These are phyloP conservation scores for Arthrobotrys sinensis DNA, from an alignment of 2,329 filamentous ascomycete species.

Conservation along the genomic window DNA sequence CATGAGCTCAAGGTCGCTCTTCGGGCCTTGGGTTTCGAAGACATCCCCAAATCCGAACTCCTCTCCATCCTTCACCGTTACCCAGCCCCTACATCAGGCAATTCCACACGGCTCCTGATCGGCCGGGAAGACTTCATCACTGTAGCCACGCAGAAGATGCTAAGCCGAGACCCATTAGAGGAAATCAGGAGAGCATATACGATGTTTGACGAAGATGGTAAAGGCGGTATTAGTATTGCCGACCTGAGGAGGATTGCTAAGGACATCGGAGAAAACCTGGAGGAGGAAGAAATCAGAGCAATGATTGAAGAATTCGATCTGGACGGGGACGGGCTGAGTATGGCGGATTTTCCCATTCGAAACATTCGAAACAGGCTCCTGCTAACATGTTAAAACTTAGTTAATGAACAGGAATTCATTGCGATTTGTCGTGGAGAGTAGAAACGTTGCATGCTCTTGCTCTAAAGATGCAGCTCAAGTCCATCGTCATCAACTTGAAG, in stretches of 20 bases:
- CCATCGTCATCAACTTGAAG: neutral
- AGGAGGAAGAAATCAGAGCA: conserved; percentile 90
- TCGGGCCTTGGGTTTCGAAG: conserved; percentile 53
- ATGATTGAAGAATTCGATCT: conserved; percentile 99
- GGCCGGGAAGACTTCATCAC: conserved; percentile 80
- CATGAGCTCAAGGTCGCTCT: conserved; percentile 83
- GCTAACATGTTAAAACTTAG: conserved; percentile 66
- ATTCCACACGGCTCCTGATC: conserved; percentile 78
- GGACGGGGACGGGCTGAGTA: conserved; percentile 82
- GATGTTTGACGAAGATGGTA: conserved; percentile 92
- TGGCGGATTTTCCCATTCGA: conserved; percentile 14
- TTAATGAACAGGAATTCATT: conserved; percentile 79
- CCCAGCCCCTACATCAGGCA: conserved; percentile 65
- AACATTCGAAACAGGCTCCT: neutral
- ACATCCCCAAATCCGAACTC: conserved; percentile 54
- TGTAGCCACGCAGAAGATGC: conserved; percentile 84
- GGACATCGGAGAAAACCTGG: conserved; percentile 91
- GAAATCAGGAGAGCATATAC: conserved; percentile 93
- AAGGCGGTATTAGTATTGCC: conserved; percentile 86
- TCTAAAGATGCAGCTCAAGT: neutral
- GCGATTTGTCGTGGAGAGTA: conserved; percentile 70
- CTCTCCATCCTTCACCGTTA: conserved; percentile 44
- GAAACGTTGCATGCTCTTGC: neutral
- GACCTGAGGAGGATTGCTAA: conserved; percentile 89
- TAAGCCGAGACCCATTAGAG: conserved; percentile 86